These are phyloP conservation scores for Skeletonema tropicum DNA, from an alignment of 108 stramenopile genomes.

Conservation along the genomic window DNA sequence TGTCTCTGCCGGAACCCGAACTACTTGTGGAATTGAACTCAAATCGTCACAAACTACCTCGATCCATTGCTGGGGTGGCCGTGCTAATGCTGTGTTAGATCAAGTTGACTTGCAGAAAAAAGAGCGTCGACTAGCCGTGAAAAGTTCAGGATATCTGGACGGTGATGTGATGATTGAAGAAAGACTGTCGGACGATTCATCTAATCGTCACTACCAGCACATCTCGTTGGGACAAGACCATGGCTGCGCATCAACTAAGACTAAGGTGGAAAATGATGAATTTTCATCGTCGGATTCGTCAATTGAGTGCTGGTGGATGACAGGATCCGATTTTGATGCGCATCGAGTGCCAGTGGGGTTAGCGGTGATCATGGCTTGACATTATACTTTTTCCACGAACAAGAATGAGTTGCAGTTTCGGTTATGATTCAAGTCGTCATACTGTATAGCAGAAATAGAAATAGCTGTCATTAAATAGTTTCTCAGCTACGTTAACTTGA, in stretches of 20 bases:
- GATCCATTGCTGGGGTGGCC: constrained; percentile 41
- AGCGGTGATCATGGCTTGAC: constrained; percentile 12
- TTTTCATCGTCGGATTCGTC: constrained; percentile 2
- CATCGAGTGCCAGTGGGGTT: constrained; percentile 33
- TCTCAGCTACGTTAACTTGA: too few species aligned
- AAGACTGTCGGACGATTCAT: neutral
- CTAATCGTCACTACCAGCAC: constrained; percentile 9
- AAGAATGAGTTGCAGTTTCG: too few species aligned
- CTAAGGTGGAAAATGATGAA: constrained; percentile 1
- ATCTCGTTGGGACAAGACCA: constrained; percentile 44
- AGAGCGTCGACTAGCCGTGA: neutral
- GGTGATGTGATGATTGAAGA: neutral
- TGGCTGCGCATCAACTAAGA: constrained; percentile 17
- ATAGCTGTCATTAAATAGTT: too few species aligned
- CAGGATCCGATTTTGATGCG: constrained; percentile 39
- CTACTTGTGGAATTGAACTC: constrained; percentile 32
- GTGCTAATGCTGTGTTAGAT: constrained; percentile 35
- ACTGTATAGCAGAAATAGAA: too few species aligned
- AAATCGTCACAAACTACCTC: constrained; percentile 6
- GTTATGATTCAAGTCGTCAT: too few species aligned
- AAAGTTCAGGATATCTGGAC: neutral
- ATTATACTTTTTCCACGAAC: too few species aligned
- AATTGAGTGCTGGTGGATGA: constrained; percentile 45
- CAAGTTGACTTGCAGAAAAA: constrained; percentile 8
- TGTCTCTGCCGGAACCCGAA: constrained; percentile 28